Percentiles rank a stretch among this genome's conserved stretches.
Conservation (phyloP, 129 eudicot species). For the Cynara cardunculus region DNA sequence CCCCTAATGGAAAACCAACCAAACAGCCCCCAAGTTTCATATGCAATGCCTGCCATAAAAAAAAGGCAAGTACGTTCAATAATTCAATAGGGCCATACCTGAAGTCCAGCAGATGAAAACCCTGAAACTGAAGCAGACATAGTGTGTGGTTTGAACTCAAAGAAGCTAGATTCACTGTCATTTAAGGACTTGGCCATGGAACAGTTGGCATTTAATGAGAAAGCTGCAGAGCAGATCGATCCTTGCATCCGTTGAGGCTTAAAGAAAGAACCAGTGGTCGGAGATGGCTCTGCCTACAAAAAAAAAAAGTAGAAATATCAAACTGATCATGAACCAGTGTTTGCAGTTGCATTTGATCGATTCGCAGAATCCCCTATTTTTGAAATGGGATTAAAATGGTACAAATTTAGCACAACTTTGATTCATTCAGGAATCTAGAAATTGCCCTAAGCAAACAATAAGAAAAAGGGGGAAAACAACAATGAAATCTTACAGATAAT, state of each 20-base stretch:
- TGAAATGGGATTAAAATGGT: not conserved
- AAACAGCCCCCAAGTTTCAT: not conserved
- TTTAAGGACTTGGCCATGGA: slow-evolving; percentile 1
- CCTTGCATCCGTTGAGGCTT: slow-evolving; percentile 53
- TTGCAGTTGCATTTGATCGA: not conserved
- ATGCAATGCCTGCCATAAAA: not conserved
- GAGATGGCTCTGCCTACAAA: slow-evolving; percentile 74
- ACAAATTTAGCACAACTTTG: not conserved
- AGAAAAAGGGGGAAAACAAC: slow-evolving; percentile 39
- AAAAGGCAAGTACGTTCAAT: not conserved
- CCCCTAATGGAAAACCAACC: too few species aligned
- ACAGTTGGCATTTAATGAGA: slow-evolving; percentile 24
- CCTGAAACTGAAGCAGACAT: slow-evolving; percentile 41
- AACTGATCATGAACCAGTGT: not conserved
- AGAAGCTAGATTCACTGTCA: slow-evolving; percentile 39
- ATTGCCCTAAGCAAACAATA: not conserved
- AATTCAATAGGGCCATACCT: slow-evolving; percentile 29
- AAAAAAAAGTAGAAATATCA: not conserved
- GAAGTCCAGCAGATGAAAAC: slow-evolving; percentile 31
- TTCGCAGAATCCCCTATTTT: not conserved
- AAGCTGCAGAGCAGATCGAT: slow-evolving; percentile 31
- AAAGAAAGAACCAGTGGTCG: slow-evolving; percentile 73
- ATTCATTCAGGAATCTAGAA: slow-evolving; percentile 7
- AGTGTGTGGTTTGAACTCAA: slow-evolving; percentile 59
- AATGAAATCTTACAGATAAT: slow-evolving; percentile 17